Evolutionary conservation across 228 moss, liverwort and hornwort species (phyloP), one percentile per base, ranked within the genome.

Genomic region (Sphagnum fallax): DNA sequence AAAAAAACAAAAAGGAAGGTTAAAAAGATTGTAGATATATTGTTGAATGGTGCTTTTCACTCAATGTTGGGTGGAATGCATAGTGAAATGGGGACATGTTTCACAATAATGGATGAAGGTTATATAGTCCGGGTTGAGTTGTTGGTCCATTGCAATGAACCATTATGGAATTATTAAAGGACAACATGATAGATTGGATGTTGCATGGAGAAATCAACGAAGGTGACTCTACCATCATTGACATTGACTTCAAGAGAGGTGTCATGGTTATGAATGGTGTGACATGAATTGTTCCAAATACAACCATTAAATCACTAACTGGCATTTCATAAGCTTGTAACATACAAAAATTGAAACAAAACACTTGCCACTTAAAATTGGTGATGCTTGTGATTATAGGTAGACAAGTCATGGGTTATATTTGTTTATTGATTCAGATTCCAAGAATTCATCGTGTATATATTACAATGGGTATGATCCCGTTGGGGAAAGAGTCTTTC

Each of bases 131-230:
- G 4, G 90, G 91, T 65, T 94, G 90, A 72, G 91, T 89, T 13
- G 90, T 89, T 1, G 71, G 94, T 62, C 94, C 94, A 4, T 60
- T 94, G 76, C 80, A 91, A 69, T 84, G 91, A 68, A 91, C 94
- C 7, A 94, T 94, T 51, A 94, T 91, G 91, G 73, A 91, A 66
- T 73, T 94, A 66, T 76, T 91, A 49, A 89, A 94, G 68, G 94
- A 94, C 57, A 94, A 90, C 50, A 94, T 94, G 94, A 91, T 90
- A 12, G 91, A 94, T 74, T 82, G 94, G 55, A 94, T 94, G 94
- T 88, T 94, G 52, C 75, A 88, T 6, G 88, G 94, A 57, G 86
- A 88, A 10, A 94, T 94, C 68, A 94, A 94, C 52, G 94, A 94
- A 73, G 94, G 94, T 9, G 94, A 91, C 69, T 91, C 91, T 0